A percentile compares a stretch with the other conserved stretches of the same genome.
These are phyloP conservation scores for Dendrobium catenatum DNA, from an alignment of 106 monocot genomes.

Conservation along the genomic window DNA sequence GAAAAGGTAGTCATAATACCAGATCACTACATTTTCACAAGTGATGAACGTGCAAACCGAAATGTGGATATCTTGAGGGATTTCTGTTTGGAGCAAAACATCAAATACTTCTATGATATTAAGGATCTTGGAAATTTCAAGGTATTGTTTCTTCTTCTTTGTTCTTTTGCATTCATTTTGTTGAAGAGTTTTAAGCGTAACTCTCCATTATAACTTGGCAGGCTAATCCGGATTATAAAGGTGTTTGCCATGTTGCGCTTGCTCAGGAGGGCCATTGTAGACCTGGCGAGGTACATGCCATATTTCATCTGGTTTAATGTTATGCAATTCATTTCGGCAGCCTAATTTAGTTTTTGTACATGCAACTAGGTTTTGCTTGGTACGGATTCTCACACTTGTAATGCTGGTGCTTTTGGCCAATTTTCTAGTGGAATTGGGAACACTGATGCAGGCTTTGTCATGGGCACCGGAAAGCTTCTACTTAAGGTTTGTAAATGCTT, in stretches of 20 bases:
- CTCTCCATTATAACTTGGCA: constrained; percentile 17
- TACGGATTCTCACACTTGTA: constrained; percentile 96
- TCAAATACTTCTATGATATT: constrained; percentile 95
- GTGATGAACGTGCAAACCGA: constrained; percentile 90
- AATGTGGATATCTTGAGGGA: constrained; percentile 97
- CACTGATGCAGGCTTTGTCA: constrained; percentile 97
- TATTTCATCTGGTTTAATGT: not conserved
- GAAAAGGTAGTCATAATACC: constrained; percentile 96
- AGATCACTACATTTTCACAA: constrained; percentile 96
- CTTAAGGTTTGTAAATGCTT: constrained; percentile 50
- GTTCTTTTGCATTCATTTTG: not conserved
- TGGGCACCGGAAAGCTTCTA: constrained; percentile 88
- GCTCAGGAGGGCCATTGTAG: constrained; percentile 98
- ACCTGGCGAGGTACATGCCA: constrained; percentile 75
- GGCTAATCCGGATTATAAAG: constrained; percentile 98
- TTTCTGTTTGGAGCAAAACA: constrained; percentile 82
- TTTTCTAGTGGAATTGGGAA: constrained; percentile 98
- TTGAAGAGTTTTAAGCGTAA: not conserved
- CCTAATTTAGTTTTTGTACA: not conserved
- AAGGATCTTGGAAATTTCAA: constrained; percentile 87
- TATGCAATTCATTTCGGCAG: constrained; percentile 2
- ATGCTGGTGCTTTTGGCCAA: constrained; percentile 98
- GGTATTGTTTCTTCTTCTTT: constrained; percentile 31
- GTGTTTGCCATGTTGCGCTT: constrained; percentile 91
- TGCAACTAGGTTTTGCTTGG: constrained; percentile 78